Evolutionary conservation across 768 basidiomycete species (phyloP).

Genomic region (Kwoniella newhampshirensis): DNA sequence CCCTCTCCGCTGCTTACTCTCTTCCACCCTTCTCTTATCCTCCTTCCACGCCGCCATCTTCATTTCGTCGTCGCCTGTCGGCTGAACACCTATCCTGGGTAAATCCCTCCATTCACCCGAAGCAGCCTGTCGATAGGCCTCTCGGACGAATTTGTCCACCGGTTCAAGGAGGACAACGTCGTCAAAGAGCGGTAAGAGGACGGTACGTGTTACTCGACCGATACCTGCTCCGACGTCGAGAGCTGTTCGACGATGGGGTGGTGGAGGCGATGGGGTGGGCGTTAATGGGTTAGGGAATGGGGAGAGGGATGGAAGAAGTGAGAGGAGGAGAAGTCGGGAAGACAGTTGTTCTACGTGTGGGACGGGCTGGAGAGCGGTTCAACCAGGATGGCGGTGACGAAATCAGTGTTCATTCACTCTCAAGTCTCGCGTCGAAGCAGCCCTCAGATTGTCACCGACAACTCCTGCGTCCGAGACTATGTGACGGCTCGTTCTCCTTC

Average conservation of each 20-base stretch:
- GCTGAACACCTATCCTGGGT: neutral
- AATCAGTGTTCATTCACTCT: too few relatives aligned
- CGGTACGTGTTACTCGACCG: conserved; percentile 83
- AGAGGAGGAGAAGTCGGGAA: conserved; percentile 81
- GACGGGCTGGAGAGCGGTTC: conserved; percentile 62
- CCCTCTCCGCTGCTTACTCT: conserved; percentile 53
- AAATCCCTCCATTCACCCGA: conserved; percentile 44
- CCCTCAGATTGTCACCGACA: too few relatives aligned
- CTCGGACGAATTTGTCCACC: conserved; percentile 70
- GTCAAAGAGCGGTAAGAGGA: conserved; percentile 81
- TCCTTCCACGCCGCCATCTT: conserved; percentile 20
- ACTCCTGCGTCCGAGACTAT: too few relatives aligned
- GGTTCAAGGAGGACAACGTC: conserved; percentile 91
- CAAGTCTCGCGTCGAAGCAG: too few relatives aligned
- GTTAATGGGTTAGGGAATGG: conserved; percentile 72
- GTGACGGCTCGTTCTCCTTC: too few relatives aligned
- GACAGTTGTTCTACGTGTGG: conserved; percentile 87
- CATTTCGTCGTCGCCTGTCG: conserved; percentile 1
- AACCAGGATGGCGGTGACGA: too few relatives aligned
- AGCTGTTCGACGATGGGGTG: conserved; percentile 63
- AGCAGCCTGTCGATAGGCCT: conserved; percentile 55
- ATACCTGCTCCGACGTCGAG: conserved; percentile 92
- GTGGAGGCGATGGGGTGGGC: conserved; percentile 48
- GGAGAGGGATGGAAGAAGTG: conserved; percentile 74
- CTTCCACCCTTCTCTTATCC: conserved; percentile 20